phyloP scores from a whole-genome alignment of 768 basidiomycete genomes.

The Boletus subcaerulescens region DNA sequence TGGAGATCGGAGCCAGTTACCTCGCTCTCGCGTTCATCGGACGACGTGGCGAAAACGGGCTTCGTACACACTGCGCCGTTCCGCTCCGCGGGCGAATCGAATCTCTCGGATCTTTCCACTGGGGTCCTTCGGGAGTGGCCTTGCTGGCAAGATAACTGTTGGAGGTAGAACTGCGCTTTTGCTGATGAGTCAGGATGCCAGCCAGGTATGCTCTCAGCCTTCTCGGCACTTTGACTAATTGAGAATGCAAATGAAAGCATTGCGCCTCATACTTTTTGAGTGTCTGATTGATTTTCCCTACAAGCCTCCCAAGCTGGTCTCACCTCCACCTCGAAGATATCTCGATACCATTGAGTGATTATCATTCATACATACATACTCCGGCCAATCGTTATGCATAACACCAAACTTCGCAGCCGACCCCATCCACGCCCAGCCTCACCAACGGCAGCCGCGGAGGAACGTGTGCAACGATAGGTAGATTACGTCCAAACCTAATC shows the following conservation, averaged over 20 bases:
- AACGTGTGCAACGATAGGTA: slow-evolving; percentile 34
- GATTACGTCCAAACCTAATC: slow-evolving; percentile 34
- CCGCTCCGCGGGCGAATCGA: not conserved
- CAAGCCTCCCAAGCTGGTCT: not conserved
- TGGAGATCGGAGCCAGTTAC: not conserved
- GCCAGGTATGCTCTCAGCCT: too few species aligned
- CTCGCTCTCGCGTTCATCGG: not conserved
- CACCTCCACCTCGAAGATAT: not conserved
- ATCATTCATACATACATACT: not conserved
- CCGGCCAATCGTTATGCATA: slow-evolving; percentile 1
- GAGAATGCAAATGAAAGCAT: too few species aligned
- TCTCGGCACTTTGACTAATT: too few species aligned
- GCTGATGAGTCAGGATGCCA: too few species aligned
- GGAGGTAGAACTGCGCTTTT: not conserved
- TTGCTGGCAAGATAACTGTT: not conserved
- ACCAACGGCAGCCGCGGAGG: slow-evolving; percentile 14
- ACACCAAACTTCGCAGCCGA: slow-evolving; percentile 24
- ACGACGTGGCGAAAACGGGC: not conserved
- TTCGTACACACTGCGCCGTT: not conserved
- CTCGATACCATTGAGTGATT: not conserved
- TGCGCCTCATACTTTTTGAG: too few species aligned
- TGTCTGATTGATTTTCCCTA: not conserved
- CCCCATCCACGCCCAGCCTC: slow-evolving; percentile 13
- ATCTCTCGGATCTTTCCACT: not conserved
- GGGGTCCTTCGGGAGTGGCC: too few species aligned